These are phyloP conservation scores for Sclerotinia spermophila DNA, from an alignment of 2,329 filamentous ascomycete genomes.

Conservation along the genomic window DNA sequence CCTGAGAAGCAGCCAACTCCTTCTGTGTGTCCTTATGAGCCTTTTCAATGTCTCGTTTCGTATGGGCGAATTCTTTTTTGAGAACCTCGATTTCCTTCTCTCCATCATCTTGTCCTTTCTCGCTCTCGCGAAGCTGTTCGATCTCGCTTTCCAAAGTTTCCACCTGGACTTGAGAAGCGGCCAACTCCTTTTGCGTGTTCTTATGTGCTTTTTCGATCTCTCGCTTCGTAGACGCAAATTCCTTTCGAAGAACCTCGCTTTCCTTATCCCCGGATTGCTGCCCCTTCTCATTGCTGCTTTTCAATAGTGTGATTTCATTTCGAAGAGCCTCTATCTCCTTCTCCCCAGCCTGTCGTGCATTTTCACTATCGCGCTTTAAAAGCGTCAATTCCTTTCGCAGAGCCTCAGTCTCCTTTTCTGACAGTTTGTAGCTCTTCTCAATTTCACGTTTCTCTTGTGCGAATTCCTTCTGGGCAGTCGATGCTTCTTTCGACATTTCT, in stretches of 20 bases:
- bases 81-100: constrained; percentile 40
- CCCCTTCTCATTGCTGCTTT: constrained; percentile 42
- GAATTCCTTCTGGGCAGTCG: constrained; percentile 39
- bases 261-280: constrained; percentile 48
- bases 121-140: constrained; percentile 35
- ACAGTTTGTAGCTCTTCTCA: constrained; percentile 26
- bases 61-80: constrained; percentile 38
- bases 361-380: constrained; percentile 42
- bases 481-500: constrained; percentile 39
- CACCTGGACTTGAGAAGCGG: constrained; percentile 56
- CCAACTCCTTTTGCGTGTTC: constrained; percentile 32
- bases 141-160: constrained; percentile 43
- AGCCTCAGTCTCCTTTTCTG: constrained; percentile 33
- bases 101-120: constrained; percentile 46
- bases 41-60: constrained; percentile 35
- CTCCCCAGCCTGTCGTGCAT: constrained; percentile 38
- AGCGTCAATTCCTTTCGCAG: constrained; percentile 35
- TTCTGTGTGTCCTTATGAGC: constrained; percentile 31
- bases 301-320: constrained; percentile 38
- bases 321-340: constrained; percentile 36
- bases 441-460: constrained; percentile 35
- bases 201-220: constrained; percentile 31
- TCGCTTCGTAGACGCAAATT: constrained; percentile 37
- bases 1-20: constrained; percentile 45
- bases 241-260: constrained; percentile 40